Evolutionary conservation across 1,284 basidiomycete genomes (phyloP), one percentile per base, ranked within the genome.

Genomic region (Rhodotorula glutinis): DNA sequence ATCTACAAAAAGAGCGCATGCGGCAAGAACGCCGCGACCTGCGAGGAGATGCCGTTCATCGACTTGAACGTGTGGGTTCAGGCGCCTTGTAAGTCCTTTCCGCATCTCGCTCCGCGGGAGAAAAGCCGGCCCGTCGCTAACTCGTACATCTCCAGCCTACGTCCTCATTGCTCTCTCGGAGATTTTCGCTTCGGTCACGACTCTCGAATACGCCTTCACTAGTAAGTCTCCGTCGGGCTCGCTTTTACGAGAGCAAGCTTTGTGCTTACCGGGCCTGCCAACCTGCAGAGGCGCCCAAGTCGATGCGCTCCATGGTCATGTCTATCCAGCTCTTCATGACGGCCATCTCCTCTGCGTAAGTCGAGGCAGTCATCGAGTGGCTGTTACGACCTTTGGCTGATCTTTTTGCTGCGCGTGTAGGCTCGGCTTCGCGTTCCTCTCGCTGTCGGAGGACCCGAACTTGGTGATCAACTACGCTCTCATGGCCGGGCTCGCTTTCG

Each of bases 101-200:
- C n/a, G n/a, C n/a, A n/a, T n/a, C n/a, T n/a, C n/a, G n/a, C n/a
- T n/a, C n/a, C n/a, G n/a, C n/a, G n/a, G n/a, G n/a, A n/a, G n/a
- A n/a, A n/a, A n/a, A n/a, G n/a, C n/a, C n/a, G n/a, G n/a, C n/a
- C n/a, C n/a, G n/a, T n/a, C n/a, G n/a, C 33, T 38, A 11, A 38
- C 33, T 38, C 11, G 5, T 11, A 11, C 33, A 38, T 11, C 33
- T 38, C 5, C 11, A 38, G 33, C 61, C 47, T 75, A 73, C 62
- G 66, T 77, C 52, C 69, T 78, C 57, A 76, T 77, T 59, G 78
- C 90, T 40, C 76, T 82, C 27, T 81, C 78, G 66, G 82, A 82
- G 81, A 91, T 94, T 76, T 84, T 94, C 61, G 89, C 90, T 1
- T 89, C 88, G 14, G 90, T 94, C 79, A 92, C 90, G 27, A 79